A percentile compares a stretch with the other conserved stretches of the same genome.
Conservation (phyloP, 345 rosid genomes). For the Conringia planisiliqua region DNA sequence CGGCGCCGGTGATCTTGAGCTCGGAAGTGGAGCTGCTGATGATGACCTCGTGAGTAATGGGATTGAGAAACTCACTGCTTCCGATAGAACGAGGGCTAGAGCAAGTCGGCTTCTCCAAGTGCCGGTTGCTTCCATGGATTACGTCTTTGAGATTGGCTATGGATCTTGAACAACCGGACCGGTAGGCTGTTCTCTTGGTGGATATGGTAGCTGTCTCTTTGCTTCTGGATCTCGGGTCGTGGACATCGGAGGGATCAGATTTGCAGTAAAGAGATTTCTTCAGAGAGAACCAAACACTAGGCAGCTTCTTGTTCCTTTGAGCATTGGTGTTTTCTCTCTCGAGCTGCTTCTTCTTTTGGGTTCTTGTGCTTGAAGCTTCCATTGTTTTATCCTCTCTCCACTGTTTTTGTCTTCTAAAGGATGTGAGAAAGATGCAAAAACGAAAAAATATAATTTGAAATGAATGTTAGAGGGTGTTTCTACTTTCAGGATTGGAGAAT, state of each 20-base stretch:
- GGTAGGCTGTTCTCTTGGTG: slow-evolving; percentile 37
- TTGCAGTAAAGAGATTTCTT: slow-evolving; percentile 58
- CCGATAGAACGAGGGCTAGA: slow-evolving; percentile 98
- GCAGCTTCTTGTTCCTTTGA: slow-evolving; percentile 40
- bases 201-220: slow-evolving; percentile 60
- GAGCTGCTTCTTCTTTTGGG: background rate
- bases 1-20: slow-evolving; percentile 77
- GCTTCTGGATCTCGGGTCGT: slow-evolving; percentile 50
- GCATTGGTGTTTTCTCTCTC: background rate
- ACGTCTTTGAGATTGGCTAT: slow-evolving; percentile 96
- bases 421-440: background rate
- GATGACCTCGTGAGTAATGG: slow-evolving; percentile 90
- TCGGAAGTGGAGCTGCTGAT: slow-evolving; percentile 82
- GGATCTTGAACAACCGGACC: slow-evolving; percentile 97
- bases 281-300: slow-evolving; percentile 59
- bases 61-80: slow-evolving; percentile 97
- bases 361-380: slow-evolving; percentile 23
- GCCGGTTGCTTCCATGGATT: slow-evolving; percentile 88
- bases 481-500: background rate
- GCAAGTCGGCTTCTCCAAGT: slow-evolving; percentile 81
- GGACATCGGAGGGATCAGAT: slow-evolving; percentile 52
- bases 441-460: background rate
- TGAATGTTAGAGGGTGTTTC: background rate
- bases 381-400: background rate
- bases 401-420: background rate